These are phyloP conservation scores for carrot (Daucus carota) DNA, from an alignment of 129 eudicot species.

Conservation along the genomic window DNA sequence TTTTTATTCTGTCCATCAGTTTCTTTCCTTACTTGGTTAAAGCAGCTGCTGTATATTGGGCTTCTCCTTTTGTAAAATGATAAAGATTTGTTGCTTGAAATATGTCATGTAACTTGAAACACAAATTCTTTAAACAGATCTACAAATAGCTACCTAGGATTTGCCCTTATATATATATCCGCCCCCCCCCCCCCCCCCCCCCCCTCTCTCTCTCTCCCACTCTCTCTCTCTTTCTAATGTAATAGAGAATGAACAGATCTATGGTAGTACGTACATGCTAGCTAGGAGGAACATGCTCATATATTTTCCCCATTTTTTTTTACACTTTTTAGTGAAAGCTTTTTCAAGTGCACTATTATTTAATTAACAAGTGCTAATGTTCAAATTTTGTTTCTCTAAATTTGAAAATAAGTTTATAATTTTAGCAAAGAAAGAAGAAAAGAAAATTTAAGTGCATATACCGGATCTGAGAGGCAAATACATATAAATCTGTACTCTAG, in stretches of 20 bases:
- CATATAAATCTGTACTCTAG: neutral
- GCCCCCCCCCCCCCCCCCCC: conserved; percentile 18
- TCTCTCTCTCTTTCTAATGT: neutral
- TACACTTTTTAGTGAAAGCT: neutral
- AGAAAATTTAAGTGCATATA: neutral
- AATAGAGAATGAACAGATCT: neutral
- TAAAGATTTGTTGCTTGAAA: conserved; percentile 39
- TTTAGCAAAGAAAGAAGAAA: too few relatives aligned
- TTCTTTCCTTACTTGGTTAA: conserved; percentile 7
- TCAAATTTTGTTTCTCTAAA: neutral
- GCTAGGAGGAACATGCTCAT: neutral
- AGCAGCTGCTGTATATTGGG: conserved; percentile 21
- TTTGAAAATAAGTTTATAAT: too few relatives aligned
- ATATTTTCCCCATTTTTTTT: neutral
- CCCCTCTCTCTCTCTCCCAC: neutral
- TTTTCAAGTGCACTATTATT: neutral
- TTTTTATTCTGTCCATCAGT: conserved; percentile 1
- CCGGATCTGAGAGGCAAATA: neutral
- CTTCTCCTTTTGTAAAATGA: conserved; percentile 19
- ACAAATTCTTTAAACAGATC: conserved; percentile 58
- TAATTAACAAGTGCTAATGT: neutral
- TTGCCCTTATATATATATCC: too few relatives aligned
- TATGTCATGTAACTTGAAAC: conserved; percentile 34
- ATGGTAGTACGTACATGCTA: too few relatives aligned
- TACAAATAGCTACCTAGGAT: conserved; percentile 37